phyloP scores from a whole-genome alignment of 164 flowering plant genomes.

The Pachysandra terminalis region DNA sequence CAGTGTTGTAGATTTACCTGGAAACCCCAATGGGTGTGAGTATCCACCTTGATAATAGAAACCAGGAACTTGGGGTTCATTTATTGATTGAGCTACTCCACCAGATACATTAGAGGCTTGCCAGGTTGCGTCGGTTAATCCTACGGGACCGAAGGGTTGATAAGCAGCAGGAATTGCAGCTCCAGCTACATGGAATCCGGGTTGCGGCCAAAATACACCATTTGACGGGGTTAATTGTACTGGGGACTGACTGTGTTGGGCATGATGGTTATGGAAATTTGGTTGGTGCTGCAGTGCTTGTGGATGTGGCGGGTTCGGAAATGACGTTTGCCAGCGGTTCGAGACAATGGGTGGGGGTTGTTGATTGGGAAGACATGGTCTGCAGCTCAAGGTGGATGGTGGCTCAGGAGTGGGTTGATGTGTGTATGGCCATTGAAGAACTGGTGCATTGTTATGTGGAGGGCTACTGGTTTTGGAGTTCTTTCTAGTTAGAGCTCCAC shows the following conservation, averaged over 20 bases:
- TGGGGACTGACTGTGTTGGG: slow-evolving; percentile 12
- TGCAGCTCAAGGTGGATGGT: slow-evolving; percentile 14
- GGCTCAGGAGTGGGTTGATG: slow-evolving; percentile 19
- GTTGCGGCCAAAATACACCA: slow-evolving; percentile 23
- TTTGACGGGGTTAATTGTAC: slow-evolving; percentile 15
- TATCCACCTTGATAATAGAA: slow-evolving; percentile 29
- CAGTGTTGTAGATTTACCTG: slow-evolving; percentile 20
- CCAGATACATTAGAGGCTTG: slow-evolving; percentile 22
- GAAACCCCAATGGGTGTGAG: slow-evolving; percentile 27
- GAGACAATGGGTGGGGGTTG: slow-evolving; percentile 7
- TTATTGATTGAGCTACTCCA: slow-evolving; percentile 19
- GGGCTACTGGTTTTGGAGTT: slow-evolving; percentile 18
- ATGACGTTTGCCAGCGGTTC: slow-evolving; percentile 15
- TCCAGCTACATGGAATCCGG: slow-evolving; percentile 15
- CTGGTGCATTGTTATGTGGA: slow-evolving; percentile 20
- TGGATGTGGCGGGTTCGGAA: slow-evolving; percentile 6
- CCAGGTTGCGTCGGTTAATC: slow-evolving; percentile 19
- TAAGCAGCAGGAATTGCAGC: slow-evolving; percentile 7
- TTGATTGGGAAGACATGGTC: slow-evolving; percentile 14
- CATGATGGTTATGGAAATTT: slow-evolving; percentile 7
- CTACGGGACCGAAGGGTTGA: slow-evolving; percentile 22
- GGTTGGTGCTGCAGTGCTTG: slow-evolving; percentile 11
- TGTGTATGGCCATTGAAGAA: slow-evolving; percentile 29
- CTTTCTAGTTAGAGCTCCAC: slow-evolving; percentile 8
- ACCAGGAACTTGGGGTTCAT: slow-evolving; percentile 23